These are phyloP conservation scores for Gossypium aridum DNA, from an alignment of 441 rosid genomes.

Conservation along the genomic window DNA sequence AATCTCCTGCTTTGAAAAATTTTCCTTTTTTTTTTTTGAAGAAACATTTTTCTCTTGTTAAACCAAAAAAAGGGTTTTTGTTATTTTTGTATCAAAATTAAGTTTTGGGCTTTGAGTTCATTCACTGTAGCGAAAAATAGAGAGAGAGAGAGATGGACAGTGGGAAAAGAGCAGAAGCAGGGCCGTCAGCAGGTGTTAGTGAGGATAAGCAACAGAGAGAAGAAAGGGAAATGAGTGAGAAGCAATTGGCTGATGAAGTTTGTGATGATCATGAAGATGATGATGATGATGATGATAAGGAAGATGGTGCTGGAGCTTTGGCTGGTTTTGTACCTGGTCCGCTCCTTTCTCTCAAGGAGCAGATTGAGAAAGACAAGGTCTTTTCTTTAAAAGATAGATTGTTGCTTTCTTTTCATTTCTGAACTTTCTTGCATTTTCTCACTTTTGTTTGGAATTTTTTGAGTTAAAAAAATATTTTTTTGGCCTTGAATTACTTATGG, in stretches of 20 bases:
- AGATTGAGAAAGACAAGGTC: slow-evolving; percentile 64
- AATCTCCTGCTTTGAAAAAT: not conserved
- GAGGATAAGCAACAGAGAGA: slow-evolving; percentile 22
- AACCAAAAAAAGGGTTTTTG: slow-evolving; percentile 12
- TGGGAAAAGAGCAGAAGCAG: slow-evolving; percentile 33
- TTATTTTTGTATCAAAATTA: not conserved
- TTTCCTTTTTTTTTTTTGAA: not conserved
- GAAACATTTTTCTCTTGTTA: not conserved
- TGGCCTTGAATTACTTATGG: slow-evolving; percentile 1
- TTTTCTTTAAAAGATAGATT: not conserved
- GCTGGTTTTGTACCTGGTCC: slow-evolving; percentile 50
- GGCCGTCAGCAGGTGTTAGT: slow-evolving; percentile 25
- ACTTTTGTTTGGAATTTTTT: not conserved
- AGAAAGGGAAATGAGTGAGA: slow-evolving; percentile 23
- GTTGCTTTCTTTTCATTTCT: not conserved
- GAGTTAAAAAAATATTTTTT: not conserved
- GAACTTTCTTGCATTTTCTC: not conserved
- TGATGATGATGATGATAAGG: slow-evolving; percentile 16
- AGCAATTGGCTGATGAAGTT: slow-evolving; percentile 7
- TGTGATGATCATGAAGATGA: slow-evolving; percentile 13
- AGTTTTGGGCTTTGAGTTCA: not conserved
- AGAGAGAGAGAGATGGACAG: slow-evolving; percentile 24
- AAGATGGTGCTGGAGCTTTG: slow-evolving; percentile 18
- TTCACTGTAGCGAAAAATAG: not conserved
- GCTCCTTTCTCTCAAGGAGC: slow-evolving; percentile 51